Evolutionary conservation across 371 early-diverging fungal species (phyloP).

Genomic region (Syncephalastrum sp.): DNA sequence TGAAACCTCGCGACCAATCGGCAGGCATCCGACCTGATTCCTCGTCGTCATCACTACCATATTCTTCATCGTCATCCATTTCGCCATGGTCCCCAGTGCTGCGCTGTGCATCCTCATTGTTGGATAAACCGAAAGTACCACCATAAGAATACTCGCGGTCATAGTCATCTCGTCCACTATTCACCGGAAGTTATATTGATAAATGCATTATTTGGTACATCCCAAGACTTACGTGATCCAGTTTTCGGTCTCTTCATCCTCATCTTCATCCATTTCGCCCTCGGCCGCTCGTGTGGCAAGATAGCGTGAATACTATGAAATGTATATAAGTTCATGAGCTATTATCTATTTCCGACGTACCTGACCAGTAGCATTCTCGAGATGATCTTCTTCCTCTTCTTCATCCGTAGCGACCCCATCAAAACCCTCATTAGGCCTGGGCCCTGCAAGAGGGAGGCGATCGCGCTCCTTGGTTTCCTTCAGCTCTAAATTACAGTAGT

Average conservation of each 20-base stretch:
- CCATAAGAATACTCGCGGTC: conserved; percentile 23
- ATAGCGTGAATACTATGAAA: conserved; percentile 18
- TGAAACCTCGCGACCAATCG: conserved; percentile 26
- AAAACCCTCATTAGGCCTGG: conserved; percentile 59
- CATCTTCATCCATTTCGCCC: conserved; percentile 23
- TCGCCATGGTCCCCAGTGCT: conserved; percentile 12
- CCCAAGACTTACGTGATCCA: conserved; percentile 28
- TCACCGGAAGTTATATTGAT: no score
- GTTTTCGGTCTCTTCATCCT: conserved; percentile 28
- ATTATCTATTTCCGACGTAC: conserved; percentile 7
- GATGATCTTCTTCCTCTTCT: conserved; percentile 29
- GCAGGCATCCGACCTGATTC: conserved; percentile 16
- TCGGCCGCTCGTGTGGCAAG: conserved; percentile 14
- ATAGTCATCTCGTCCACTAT: conserved; percentile 27
- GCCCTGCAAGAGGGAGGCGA: conserved; percentile 85
- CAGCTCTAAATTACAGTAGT: conserved; percentile 75
- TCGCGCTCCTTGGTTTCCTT: conserved; percentile 87
- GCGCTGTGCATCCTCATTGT: conserved; percentile 8
- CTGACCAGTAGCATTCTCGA: conserved; percentile 21
- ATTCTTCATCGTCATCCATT: conserved; percentile 23
- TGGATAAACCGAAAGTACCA: conserved; percentile 15
- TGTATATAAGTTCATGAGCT: neutral
- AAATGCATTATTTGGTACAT: neutral
- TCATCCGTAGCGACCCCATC: conserved; percentile 18
- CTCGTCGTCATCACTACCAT: conserved; percentile 29